phyloP scores from a whole-genome alignment of 805 yeast species.

The Metschnikowia drakensbergensis region DNA sequence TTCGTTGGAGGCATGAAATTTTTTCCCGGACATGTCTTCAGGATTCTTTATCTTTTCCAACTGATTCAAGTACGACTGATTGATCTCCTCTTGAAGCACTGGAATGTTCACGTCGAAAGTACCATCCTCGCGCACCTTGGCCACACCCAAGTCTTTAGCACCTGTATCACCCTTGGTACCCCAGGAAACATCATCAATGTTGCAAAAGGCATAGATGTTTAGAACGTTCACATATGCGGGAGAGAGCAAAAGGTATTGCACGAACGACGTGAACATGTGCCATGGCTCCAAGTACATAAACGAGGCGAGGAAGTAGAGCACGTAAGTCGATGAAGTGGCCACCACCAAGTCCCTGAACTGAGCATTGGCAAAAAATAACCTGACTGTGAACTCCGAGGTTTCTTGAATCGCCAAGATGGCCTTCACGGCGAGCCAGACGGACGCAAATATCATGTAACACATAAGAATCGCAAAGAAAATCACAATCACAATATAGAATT shows the following conservation, averaged over 20 bases:
- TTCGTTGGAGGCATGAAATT: conserved; percentile 31
- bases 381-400: conserved; percentile 38
- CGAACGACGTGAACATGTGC: conserved; percentile 58
- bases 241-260: conserved; percentile 48
- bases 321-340: conserved; percentile 58
- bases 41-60: conserved; percentile 50
- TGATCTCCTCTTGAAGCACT: conserved; percentile 48
- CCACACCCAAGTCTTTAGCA: conserved; percentile 53
- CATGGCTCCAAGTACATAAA: conserved; percentile 61
- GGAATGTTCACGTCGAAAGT: conserved; percentile 53
- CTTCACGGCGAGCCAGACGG: conserved; percentile 54
- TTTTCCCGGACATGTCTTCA: conserved; percentile 27
- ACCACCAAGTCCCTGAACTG: conserved; percentile 50
- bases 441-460: conserved; percentile 56
- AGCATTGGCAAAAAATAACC: conserved; percentile 44
- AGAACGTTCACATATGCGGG: conserved; percentile 55
- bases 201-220: conserved; percentile 66
- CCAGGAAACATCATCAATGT: conserved; percentile 71
- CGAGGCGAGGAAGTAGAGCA: conserved; percentile 56
- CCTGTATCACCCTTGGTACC: conserved; percentile 71
- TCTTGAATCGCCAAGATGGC: conserved; percentile 39
- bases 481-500: conserved; percentile 50
- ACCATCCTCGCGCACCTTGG: conserved; percentile 51
- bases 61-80: conserved; percentile 49
- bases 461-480: conserved; percentile 57